phyloP scores from a whole-genome alignment of 2,329 filamentous ascomycete species.

The Fonsecaea multimorphosa region DNA sequence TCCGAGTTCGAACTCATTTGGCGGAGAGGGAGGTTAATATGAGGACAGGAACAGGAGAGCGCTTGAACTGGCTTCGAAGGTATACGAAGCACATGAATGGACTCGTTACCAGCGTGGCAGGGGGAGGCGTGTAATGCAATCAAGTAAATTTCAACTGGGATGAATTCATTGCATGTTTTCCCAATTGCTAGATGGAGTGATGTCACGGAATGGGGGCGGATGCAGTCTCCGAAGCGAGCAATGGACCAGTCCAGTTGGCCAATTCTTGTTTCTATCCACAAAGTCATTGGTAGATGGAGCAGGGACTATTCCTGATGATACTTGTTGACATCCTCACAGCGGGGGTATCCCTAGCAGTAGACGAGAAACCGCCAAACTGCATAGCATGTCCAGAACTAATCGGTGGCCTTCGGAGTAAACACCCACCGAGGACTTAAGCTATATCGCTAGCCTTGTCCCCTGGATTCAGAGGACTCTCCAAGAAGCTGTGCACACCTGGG shows the following conservation, averaged over 20 bases:
- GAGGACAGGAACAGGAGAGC: neutral
- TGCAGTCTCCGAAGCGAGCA: neutral
- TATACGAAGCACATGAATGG: neutral
- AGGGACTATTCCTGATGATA: neutral
- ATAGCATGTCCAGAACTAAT: neutral
- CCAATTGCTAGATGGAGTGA: neutral
- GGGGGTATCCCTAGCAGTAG: neutral
- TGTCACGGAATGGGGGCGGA: neutral
- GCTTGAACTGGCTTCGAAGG: neutral
- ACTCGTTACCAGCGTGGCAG: too few relatives aligned
- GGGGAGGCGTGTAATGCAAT: neutral
- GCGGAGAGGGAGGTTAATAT: neutral
- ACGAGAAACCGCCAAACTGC: neutral
- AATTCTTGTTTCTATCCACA: neutral
- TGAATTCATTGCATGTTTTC: neutral
- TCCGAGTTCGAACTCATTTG: constrained; percentile 32
- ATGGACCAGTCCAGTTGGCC: neutral
- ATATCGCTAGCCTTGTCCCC: neutral
- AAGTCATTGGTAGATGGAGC: neutral
- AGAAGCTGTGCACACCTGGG: too few relatives aligned
- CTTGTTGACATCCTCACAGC: neutral
- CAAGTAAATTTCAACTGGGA: neutral
- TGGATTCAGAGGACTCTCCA: too few relatives aligned
- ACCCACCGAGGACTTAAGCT: neutral
- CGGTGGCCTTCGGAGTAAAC: neutral